Conservation (phyloP, 345 rosid genomes). For the Melastoma malabathricum region DNA sequence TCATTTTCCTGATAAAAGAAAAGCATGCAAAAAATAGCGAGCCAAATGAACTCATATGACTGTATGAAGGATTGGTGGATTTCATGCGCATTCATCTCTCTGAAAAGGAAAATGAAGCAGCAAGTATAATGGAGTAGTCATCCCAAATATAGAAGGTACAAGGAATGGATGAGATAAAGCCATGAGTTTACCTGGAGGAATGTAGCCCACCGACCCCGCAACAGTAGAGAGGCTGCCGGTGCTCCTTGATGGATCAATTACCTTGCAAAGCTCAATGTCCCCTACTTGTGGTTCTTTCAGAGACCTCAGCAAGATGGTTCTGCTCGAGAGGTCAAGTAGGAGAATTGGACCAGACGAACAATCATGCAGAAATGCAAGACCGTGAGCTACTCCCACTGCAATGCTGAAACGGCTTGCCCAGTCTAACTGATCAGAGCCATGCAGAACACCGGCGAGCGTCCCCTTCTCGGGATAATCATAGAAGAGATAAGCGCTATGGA, state of each 20-base stretch:
- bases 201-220: constrained; percentile 79
- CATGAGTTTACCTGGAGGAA: constrained; percentile 60
- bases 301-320: constrained; percentile 60
- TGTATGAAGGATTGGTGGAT: too few relatives aligned
- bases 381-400: constrained; percentile 81
- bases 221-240: constrained; percentile 72
- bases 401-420: constrained; percentile 83
- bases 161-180: neutral
- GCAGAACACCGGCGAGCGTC: constrained; percentile 50
- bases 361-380: constrained; percentile 70
- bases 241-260: constrained; percentile 72
- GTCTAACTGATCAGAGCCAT: constrained; percentile 36
- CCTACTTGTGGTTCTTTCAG: constrained; percentile 65
- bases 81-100: too few relatives aligned
- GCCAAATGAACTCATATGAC: too few relatives aligned
- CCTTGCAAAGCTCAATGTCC: constrained; percentile 77
- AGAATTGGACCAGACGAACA: constrained; percentile 46
- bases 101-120: too few relatives aligned
- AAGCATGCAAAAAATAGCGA: too few relatives aligned
- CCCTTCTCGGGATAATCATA: constrained; percentile 50
- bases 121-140: too few relatives aligned
- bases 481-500: constrained; percentile 57
- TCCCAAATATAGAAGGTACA: neutral
- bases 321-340: constrained; percentile 71
- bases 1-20: too few relatives aligned